These are phyloP conservation scores for Penicillium tannophilum DNA, from an alignment of 495 filamentous ascomycete genomes.

Conservation along the genomic window DNA sequence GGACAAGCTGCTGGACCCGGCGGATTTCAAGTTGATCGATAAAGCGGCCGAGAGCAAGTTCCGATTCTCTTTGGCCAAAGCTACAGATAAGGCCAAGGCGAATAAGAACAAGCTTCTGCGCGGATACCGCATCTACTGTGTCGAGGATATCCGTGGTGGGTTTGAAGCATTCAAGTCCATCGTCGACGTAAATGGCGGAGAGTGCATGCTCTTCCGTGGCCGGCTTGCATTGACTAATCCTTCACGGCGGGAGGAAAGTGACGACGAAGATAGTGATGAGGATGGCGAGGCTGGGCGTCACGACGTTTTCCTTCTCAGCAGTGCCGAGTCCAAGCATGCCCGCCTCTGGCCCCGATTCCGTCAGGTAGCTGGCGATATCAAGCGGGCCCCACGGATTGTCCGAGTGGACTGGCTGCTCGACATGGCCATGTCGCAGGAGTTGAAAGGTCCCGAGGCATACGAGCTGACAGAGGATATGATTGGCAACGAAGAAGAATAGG, in stretches of 20 bases:
- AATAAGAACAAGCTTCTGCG: slow-evolving; percentile 76
- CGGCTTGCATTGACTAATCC: slow-evolving; percentile 61
- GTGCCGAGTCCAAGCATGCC: slow-evolving; percentile 62
- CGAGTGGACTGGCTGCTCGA: slow-evolving; percentile 86
- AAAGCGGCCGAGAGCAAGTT: slow-evolving; percentile 68
- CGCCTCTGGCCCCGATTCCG: slow-evolving; percentile 80
- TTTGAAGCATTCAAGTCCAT: slow-evolving; percentile 82
- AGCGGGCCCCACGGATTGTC: slow-evolving; percentile 76
- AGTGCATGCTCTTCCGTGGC: slow-evolving; percentile 75
- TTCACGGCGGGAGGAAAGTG: slow-evolving; percentile 44
- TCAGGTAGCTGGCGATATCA: slow-evolving; percentile 68
- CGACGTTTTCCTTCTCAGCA: slow-evolving; percentile 77
- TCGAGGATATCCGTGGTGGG: slow-evolving; percentile 73
- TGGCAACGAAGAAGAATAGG: slow-evolving; percentile 30
- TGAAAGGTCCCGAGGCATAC: slow-evolving; percentile 66
- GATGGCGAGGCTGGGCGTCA: slow-evolving; percentile 62
- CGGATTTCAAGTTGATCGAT: slow-evolving; percentile 69
- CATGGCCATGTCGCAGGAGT: slow-evolving; percentile 81
- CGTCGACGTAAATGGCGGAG: slow-evolving; percentile 83
- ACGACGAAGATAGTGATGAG: slow-evolving; percentile 51
- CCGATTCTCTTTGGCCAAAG: slow-evolving; percentile 64
- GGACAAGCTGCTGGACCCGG: slow-evolving; percentile 59
- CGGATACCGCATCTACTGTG: slow-evolving; percentile 77
- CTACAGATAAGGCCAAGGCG: slow-evolving; percentile 65
- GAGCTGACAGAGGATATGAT: slow-evolving; percentile 44